Percentiles rank a stretch among this genome's conserved stretches.
These are phyloP conservation scores for Purshia tridentata DNA, from an alignment of 306 rosid species.

Conservation along the genomic window DNA sequence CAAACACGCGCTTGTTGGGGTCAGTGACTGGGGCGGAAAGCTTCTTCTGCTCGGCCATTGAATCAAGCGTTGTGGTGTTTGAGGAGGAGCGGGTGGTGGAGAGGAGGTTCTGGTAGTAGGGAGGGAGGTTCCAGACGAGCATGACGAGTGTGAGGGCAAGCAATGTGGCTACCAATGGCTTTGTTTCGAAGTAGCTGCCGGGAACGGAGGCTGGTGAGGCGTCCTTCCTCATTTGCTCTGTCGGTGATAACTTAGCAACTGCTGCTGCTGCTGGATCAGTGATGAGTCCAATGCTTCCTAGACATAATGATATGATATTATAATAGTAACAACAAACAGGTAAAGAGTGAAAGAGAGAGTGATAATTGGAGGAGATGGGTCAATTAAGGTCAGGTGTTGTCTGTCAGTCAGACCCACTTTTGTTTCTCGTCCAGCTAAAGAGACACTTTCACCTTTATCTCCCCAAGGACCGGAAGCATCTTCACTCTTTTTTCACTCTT, in stretches of 20 bases:
- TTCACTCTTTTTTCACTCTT: too few species aligned
- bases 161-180: conserved; percentile 27
- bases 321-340: too few species aligned
- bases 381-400: too few species aligned
- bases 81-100: conserved; percentile 29
- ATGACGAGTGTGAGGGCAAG: conserved; percentile 32
- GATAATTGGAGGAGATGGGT: too few species aligned
- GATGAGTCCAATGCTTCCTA: too few species aligned
- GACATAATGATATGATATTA: too few species aligned
- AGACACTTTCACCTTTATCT: too few species aligned
- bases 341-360: too few species aligned
- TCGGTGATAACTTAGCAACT: neutral
- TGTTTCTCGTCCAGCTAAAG: too few species aligned
- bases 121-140: conserved; percentile 42
- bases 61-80: neutral
- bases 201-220: conserved; percentile 9
- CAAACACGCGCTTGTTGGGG: conserved; percentile 32
- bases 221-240: conserved; percentile 25
- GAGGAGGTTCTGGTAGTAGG: conserved; percentile 40
- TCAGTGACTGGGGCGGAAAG: conserved; percentile 2
- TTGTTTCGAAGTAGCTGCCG: conserved; percentile 31
- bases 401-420: too few species aligned
- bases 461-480: too few species aligned
- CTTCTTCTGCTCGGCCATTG: conserved; percentile 22
- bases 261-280: too few species aligned